Evolutionary conservation across 1,284 basidiomycete species (phyloP).

Genomic region (Mycosarcoma mackinlayi): DNA sequence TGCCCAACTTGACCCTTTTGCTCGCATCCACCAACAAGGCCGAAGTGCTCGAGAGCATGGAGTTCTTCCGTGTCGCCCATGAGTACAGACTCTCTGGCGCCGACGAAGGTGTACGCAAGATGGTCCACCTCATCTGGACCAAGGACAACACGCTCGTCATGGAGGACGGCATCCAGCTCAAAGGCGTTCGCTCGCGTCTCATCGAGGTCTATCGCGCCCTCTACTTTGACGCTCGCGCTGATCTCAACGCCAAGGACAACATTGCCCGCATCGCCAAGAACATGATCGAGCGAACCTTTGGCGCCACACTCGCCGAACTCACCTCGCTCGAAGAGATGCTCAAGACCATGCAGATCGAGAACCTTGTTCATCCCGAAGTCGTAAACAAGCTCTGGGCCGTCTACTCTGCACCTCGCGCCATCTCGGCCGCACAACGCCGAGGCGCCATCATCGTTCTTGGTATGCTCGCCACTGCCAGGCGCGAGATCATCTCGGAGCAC

Average conservation of each 20-base stretch:
- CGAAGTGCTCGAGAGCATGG: constrained; percentile 93
- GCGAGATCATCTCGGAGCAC: constrained; percentile 85
- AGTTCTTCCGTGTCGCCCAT: constrained; percentile 87
- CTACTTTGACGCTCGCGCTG: constrained; percentile 77
- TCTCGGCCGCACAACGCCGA: constrained; percentile 82
- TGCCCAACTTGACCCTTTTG: constrained; percentile 80
- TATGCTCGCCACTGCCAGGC: constrained; percentile 89
- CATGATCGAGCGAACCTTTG: constrained; percentile 76
- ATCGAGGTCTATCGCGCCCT: constrained; percentile 89
- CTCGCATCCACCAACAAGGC: constrained; percentile 90
- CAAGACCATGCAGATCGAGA: constrained; percentile 87
- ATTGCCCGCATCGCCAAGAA: constrained; percentile 96
- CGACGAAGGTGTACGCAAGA: constrained; percentile 82
- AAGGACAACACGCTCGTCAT: constrained; percentile 89
- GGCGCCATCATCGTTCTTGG: constrained; percentile 94
- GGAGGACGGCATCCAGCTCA: constrained; percentile 83
- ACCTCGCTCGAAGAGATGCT: constrained; percentile 96
- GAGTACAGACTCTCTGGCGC: constrained; percentile 81
- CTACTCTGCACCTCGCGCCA: constrained; percentile 72
- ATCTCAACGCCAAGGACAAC: constrained; percentile 81
- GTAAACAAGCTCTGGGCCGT: constrained; percentile 93
- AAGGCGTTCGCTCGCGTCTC: constrained; percentile 85
- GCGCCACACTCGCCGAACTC: constrained; percentile 89
- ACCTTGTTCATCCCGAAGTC: constrained; percentile 84
- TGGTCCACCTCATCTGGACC: constrained; percentile 97